Base-by-base conservation (phyloP, 2,329 filamentous ascomycete species). In the Hypoxylon sp. region DNA sequence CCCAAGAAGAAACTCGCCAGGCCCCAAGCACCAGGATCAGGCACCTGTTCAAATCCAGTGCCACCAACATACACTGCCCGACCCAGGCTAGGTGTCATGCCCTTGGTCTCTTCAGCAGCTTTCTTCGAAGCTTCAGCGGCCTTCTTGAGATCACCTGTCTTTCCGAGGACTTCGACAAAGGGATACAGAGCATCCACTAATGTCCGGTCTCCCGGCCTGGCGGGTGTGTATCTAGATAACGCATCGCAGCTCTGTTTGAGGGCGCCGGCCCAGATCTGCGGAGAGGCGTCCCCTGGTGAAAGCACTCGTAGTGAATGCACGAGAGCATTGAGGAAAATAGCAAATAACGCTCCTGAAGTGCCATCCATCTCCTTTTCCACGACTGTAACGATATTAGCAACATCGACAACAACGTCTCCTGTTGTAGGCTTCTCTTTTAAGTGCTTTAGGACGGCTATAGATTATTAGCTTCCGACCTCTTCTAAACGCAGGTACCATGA, bases 271-370 rank as follows among this genome's bases (percentile, higher is more conserved):
- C 87, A 85, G 73, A 82, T 70, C 47, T 82, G 73, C 4, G 82
- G 74, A 2, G 80, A 80, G 2, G 80, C 80, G 4, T 79, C 75
- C 8, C 83, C 82, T 2, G 82, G 76, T 0, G 79, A 75, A 10
- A 82, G 80, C 5, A 77, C 77, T 47, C 83, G 83, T 17, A 89
- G 82, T 2, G 85, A 89, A 70, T 91, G 88, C 21, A 93, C 89
- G 5, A 97, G 89, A 0, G 93, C 90, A 78, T 97, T 97, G 67
- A 97, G 85, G 85, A 97, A 97, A 79, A 98, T 97, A 76, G 93
- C 92, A 75, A 87, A 88, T 2, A 89, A 79, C 1, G 86, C 87
- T 2, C 88, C 87, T 1, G 87, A 89, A 1, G 88, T 90, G 69
- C 88, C 88, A 72, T 89, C 88, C 88, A 89, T 89, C 68, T 78